Evolutionary conservation across 495 filamentous ascomycete species (phyloP).

Genomic region (Parathielavia hyrcaniae): DNA sequence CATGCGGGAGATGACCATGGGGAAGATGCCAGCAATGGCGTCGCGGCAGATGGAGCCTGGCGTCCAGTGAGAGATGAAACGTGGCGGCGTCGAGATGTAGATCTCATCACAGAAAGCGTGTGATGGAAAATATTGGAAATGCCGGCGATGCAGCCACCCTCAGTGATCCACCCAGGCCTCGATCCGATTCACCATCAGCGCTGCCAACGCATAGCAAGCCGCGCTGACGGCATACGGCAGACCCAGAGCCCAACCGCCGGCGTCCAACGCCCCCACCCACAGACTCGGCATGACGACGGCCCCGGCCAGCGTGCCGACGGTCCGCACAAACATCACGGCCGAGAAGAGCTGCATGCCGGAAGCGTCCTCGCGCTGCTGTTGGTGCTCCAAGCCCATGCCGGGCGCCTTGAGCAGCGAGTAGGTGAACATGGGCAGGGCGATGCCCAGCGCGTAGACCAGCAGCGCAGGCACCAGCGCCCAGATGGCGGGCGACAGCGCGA

Average conservation of each 20-base stretch:
- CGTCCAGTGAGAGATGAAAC: neutral
- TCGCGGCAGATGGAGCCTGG: neutral
- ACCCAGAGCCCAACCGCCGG: conserved; percentile 23
- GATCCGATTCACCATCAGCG: conserved; percentile 14
- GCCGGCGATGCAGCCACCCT: neutral
- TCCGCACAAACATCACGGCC: conserved; percentile 43
- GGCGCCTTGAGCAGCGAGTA: conserved; percentile 38
- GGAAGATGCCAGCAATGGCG: neutral
- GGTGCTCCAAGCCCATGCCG: conserved; percentile 17
- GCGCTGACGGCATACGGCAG: conserved; percentile 35
- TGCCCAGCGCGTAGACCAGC: conserved; percentile 40
- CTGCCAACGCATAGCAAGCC: conserved; percentile 30
- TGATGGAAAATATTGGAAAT: neutral
- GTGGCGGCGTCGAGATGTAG: neutral
- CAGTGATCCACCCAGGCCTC: neutral
- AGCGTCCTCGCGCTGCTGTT: neutral
- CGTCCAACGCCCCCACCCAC: conserved; percentile 34
- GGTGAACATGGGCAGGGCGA: conserved; percentile 42
- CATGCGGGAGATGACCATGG: neutral
- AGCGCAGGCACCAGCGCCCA: conserved; percentile 36
- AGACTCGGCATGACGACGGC: conserved; percentile 38
- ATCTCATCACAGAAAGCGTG: neutral
- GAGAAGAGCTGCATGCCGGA: conserved; percentile 36
- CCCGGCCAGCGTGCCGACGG: conserved; percentile 39
- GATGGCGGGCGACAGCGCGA: conserved; percentile 30